These are phyloP conservation scores for Cytospora chrysosperma DNA, from an alignment of 2,329 filamentous ascomycete species.

Conservation along the genomic window DNA sequence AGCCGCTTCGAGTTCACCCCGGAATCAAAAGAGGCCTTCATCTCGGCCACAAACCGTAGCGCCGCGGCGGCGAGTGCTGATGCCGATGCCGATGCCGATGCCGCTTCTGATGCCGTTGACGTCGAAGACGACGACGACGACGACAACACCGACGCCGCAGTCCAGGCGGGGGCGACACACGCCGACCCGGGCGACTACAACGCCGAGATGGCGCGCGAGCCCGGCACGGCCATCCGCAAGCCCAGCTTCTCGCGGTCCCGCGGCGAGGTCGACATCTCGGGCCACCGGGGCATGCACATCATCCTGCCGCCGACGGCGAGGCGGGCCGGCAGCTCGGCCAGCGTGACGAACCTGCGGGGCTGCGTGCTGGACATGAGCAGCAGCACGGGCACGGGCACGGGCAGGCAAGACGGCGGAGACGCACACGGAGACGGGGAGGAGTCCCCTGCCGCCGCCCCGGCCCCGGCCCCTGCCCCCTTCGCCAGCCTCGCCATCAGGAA, in stretches of 20 bases:
- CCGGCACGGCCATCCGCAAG: slow-evolving; percentile 48
- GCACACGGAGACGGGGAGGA: too few relatives aligned
- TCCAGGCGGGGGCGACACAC: slow-evolving; percentile 32
- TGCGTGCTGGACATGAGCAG: slow-evolving; percentile 79
- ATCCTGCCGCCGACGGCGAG: slow-evolving; percentile 71
- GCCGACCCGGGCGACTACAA: slow-evolving; percentile 55
- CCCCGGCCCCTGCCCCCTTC: slow-evolving; percentile 56
- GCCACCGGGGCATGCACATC: slow-evolving; percentile 70
- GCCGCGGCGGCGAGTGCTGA: slow-evolving; percentile 13
- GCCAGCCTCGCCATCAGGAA: slow-evolving; percentile 67
- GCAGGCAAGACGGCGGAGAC: too few relatives aligned
- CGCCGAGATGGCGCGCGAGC: slow-evolving; percentile 48
- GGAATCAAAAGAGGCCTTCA: slow-evolving; percentile 32
- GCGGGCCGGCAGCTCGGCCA: slow-evolving; percentile 70
- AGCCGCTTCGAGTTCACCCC: slow-evolving; percentile 78
- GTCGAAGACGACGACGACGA: slow-evolving; percentile 27
- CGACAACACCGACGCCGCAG: slow-evolving; percentile 2
- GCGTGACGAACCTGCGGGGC: slow-evolving; percentile 64
- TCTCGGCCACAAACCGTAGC: slow-evolving; percentile 23
- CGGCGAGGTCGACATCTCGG: slow-evolving; percentile 62
- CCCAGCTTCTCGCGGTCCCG: slow-evolving; percentile 63
- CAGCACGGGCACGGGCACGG: too few relatives aligned
- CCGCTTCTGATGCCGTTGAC: too few relatives aligned
- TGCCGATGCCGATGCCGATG: background rate
- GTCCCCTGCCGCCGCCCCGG: background rate